Conservation (phyloP, 192 early-diverging fungal species). For the Coemansia sp. region DNA sequence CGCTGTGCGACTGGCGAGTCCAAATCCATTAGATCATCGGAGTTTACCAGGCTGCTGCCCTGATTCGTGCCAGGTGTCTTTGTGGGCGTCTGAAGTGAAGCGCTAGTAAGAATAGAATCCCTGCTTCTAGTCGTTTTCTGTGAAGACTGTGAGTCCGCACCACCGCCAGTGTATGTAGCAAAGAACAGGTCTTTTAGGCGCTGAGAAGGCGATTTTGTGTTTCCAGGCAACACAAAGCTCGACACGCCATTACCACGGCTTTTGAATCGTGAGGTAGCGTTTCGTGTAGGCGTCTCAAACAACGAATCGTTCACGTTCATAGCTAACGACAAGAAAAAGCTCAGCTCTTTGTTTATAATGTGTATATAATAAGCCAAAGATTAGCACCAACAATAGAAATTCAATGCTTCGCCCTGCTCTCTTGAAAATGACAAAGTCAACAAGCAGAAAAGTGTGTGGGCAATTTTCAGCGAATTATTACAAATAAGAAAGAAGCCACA, state of each 20-base stretch:
- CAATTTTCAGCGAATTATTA: not conserved
- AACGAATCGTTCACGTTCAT: constrained; percentile 23
- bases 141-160: constrained; percentile 9
- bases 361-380: not conserved
- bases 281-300: constrained; percentile 39
- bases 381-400: not conserved
- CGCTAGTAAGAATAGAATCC: constrained; percentile 15
- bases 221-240: constrained; percentile 2
- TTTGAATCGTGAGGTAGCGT: constrained; percentile 22
- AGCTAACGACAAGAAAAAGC: not conserved
- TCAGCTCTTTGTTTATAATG: not conserved
- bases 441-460: not conserved
- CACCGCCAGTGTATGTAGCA: constrained; percentile 46
- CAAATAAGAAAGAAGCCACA: not conserved
- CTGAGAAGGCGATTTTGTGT: constrained; percentile 42
- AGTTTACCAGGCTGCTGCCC: not conserved
- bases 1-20: constrained; percentile 20
- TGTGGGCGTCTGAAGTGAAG: constrained; percentile 34
- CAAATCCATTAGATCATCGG: constrained; percentile 38
- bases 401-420: not conserved
- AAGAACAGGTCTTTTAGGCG: constrained; percentile 52
- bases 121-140: constrained; percentile 3
- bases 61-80: constrained; percentile 11
- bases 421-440: not conserved
- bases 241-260: constrained; percentile 12